Percentiles rank a stretch among this genome's conserved stretches.
Conservation (phyloP, 805 yeast species). For the Candida manassasensis region DNA sequence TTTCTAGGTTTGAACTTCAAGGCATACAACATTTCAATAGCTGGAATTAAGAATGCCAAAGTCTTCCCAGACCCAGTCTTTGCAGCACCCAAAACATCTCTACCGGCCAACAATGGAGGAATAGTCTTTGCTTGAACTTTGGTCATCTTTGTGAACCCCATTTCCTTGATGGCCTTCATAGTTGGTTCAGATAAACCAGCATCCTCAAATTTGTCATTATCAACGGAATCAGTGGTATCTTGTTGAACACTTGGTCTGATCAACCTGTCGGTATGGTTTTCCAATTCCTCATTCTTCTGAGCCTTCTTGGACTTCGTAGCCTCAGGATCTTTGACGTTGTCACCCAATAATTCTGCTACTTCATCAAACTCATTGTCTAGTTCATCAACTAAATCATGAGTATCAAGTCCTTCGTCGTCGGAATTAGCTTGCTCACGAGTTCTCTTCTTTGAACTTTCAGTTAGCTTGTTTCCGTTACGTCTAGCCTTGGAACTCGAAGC, state of each 20-base stretch:
- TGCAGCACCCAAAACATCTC: conserved; percentile 99
- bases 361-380: conserved; percentile 55
- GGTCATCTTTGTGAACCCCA: conserved; percentile 94
- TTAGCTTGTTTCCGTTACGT: background rate
- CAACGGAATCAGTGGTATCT: conserved; percentile 23
- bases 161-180: conserved; percentile 67
- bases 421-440: conserved; percentile 21
- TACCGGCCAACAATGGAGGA: conserved; percentile 93
- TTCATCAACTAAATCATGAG: conserved; percentile 47
- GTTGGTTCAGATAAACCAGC: conserved; percentile 76
- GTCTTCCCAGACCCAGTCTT: conserved; percentile 99
- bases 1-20: conserved; percentile 95
- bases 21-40: conserved; percentile 85
- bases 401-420: conserved; percentile 28
- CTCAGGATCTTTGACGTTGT: conserved; percentile 39
- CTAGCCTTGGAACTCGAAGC: conserved; percentile 4
- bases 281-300: conserved; percentile 17
- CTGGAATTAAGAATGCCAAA: conserved; percentile 91
- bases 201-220: conserved; percentile 31
- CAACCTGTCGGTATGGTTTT: conserved; percentile 25
- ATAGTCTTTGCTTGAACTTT: conserved; percentile 93
- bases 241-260: conserved; percentile 8
- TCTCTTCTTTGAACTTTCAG: conserved; percentile 6
- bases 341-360: conserved; percentile 50
- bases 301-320: conserved; percentile 20